Evolutionary conservation across 306 rosid genomes (phyloP), one percentile per base, ranked within the genome.

Genomic region (Corylus heterophylla): DNA sequence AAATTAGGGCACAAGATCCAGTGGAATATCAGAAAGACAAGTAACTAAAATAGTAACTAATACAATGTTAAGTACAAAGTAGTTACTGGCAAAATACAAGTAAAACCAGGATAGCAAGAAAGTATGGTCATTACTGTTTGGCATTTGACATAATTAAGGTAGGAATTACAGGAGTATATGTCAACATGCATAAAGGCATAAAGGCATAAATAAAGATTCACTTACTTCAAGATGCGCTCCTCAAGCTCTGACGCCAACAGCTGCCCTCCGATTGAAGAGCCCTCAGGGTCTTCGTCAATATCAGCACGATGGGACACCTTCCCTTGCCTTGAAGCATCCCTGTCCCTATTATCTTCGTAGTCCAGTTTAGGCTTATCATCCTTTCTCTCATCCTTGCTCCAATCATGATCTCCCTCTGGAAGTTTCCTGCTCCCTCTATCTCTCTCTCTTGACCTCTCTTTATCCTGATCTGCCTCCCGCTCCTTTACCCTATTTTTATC

Each of bases 171-270:
- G 42, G 8, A 29, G 0, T 20, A 62, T 12, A 48, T 50, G n/a
- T 12, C 39, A 27, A 12, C 3, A 14, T 50, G 75, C 48, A 81
- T 8, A 78, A 71, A 73, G 48, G 22, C 22, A 22, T 22, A 22
- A 74, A 45, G 13, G 74, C 35, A 55, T 7, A 44, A 16, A 72
- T 7, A 20, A 56, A 58, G 54, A 63, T 62, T 12, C 45, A 83
- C 90, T 87, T 78, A 91, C 98, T 76, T 92, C 80, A 85, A 51
- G 59, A 94, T 89, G 80, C 97, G 98, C 62, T 80, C 89, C 84
- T 85, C 93, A 54, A 94, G 88, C 86, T 87, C 91, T 22, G 81
- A 61, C 58, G 92, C 52, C 18, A 86, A 83, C 51, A 82, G 20
- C 22, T 79, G 87, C 42, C 63, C 68, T 63, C 83, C 75, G 45